Percentiles rank a stretch among this genome's conserved stretches.
Conservation (phyloP, 2,329 filamentous ascomycete genomes). For the Nigrospora osmanthi region DNA sequence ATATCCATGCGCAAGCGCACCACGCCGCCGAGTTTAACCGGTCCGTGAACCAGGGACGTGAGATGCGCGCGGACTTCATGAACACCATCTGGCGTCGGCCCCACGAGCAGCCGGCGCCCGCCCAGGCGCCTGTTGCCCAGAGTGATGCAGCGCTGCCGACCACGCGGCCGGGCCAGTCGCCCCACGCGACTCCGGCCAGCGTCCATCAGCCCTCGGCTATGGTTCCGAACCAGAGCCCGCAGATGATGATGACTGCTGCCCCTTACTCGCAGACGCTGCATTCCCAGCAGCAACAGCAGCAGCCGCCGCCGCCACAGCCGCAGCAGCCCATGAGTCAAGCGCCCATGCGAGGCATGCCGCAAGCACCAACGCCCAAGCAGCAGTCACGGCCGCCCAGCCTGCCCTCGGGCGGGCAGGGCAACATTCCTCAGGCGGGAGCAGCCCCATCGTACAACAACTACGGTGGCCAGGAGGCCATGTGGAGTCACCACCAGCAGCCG, state of each 20-base stretch:
- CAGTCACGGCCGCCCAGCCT: conserved; percentile 58
- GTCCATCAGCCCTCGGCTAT: conserved; percentile 42
- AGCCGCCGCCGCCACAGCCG: conserved; percentile 58
- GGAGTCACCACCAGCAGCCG: conserved; percentile 47
- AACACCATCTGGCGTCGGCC: conserved; percentile 76
- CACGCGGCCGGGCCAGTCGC: conserved; percentile 48
- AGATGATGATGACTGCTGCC: conserved; percentile 57
- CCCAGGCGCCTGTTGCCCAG: conserved; percentile 33
- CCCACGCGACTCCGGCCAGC: conserved; percentile 39
- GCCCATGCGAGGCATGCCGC: conserved; percentile 61
- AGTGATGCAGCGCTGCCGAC: conserved; percentile 31
- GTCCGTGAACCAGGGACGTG: conserved; percentile 69
- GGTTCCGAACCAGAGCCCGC: conserved; percentile 54
- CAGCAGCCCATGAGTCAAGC: conserved; percentile 67
- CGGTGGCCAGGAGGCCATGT: conserved; percentile 52
- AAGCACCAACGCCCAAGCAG: conserved; percentile 56
- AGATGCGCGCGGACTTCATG: conserved; percentile 71
- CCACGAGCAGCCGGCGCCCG: conserved; percentile 63
- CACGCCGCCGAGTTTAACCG: conserved; percentile 91
- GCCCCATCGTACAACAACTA: conserved; percentile 51
- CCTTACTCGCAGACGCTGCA: conserved; percentile 66
- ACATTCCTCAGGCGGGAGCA: conserved; percentile 37
- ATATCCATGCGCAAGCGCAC: conserved; percentile 78
- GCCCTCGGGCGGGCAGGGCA: conserved; percentile 43
- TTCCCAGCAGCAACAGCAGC: too few species aligned